phyloP scores from a whole-genome alignment of 768 basidiomycete species.

The Xerocomellus dryophilus region DNA sequence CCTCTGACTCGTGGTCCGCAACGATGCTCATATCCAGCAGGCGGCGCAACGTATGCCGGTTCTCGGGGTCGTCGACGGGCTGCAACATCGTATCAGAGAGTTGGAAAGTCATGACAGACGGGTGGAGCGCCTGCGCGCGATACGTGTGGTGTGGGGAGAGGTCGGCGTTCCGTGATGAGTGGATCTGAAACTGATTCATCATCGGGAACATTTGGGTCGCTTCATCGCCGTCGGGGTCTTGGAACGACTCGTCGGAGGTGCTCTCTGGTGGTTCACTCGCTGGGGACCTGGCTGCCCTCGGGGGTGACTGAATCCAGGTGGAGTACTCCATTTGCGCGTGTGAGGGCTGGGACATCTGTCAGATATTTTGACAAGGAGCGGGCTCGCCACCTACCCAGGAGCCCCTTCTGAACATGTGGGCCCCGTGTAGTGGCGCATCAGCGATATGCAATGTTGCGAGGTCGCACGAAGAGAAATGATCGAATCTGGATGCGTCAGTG shows the following conservation, averaged over 20 bases:
- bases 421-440: conserved; percentile 7
- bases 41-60: conserved; percentile 17
- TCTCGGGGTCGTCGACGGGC: conserved; percentile 30
- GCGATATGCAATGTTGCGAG: conserved; percentile 7
- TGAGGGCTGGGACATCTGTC: conserved; percentile 21
- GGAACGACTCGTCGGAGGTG: conserved; percentile 29
- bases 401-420: conserved; percentile 19
- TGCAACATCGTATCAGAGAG: conserved; percentile 24
- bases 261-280: conserved; percentile 31
- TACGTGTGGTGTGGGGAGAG: conserved; percentile 2
- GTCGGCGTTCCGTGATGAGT: conserved; percentile 10
- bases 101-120: conserved; percentile 32
- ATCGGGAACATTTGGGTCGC: conserved; percentile 29
- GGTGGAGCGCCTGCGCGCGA: conserved; percentile 17
- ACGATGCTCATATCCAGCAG: conserved; percentile 16
- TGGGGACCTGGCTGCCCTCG: conserved; percentile 22
- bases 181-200: conserved; percentile 32
- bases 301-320: conserved; percentile 12
- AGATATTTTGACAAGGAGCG: conserved; percentile 8
- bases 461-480: conserved; percentile 9
- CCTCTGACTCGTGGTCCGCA: conserved; percentile 16
- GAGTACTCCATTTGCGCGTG: conserved; percentile 14
- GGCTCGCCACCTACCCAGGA: conserved; percentile 25
- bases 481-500: conserved; percentile 13
- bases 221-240: conserved; percentile 30